phyloP scores from a whole-genome alignment of 2,329 filamentous ascomycete species.

The Aphanoascus verrucosus region DNA sequence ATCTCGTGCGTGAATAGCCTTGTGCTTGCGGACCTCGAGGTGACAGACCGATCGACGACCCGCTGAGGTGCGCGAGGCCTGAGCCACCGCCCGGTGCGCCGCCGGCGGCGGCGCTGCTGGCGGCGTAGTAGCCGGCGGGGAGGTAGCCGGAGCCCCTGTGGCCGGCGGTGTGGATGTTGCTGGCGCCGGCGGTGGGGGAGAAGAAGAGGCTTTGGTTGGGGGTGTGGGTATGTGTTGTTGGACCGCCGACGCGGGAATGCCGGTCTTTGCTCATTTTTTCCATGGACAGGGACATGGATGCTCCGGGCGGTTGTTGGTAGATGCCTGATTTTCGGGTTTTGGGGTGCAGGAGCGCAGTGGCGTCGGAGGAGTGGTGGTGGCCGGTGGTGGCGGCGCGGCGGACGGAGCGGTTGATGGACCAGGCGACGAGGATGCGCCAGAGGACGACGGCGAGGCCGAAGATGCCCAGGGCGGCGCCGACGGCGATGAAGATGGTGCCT shows the following conservation, averaged over 20 bases:
- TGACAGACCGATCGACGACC: constrained; percentile 49
- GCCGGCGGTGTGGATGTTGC: constrained; percentile 43
- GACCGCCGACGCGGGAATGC: constrained; percentile 31
- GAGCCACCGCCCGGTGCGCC: constrained; percentile 37
- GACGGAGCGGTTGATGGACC: constrained; percentile 84
- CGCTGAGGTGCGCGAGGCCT: constrained; percentile 26
- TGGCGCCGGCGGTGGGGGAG: constrained; percentile 70
- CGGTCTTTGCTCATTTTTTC: constrained; percentile 38
- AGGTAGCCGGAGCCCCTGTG: constrained; percentile 67
- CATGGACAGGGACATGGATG: constrained; percentile 46
- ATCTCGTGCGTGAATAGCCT: constrained; percentile 41
- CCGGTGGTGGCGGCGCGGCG: constrained; percentile 71
- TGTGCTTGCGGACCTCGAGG: constrained; percentile 51
- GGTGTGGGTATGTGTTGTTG: constrained; percentile 39
- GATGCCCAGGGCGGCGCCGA: constrained; percentile 77
- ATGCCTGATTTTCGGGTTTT: constrained; percentile 29
- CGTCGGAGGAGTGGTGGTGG: constrained; percentile 55
- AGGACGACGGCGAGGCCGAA: constrained; percentile 70
- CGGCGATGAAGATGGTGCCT: constrained; percentile 91
- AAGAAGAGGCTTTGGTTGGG: constrained; percentile 76
- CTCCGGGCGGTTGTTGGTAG: constrained; percentile 22
- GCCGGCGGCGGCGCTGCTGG: constrained; percentile 46
- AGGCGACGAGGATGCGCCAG: constrained; percentile 81
- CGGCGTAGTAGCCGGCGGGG: constrained; percentile 82
- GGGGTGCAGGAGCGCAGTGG: constrained; percentile 46